Conservation (phyloP, 2,329 filamentous ascomycete genomes). For the Ceratocystis albifundus region DNA sequence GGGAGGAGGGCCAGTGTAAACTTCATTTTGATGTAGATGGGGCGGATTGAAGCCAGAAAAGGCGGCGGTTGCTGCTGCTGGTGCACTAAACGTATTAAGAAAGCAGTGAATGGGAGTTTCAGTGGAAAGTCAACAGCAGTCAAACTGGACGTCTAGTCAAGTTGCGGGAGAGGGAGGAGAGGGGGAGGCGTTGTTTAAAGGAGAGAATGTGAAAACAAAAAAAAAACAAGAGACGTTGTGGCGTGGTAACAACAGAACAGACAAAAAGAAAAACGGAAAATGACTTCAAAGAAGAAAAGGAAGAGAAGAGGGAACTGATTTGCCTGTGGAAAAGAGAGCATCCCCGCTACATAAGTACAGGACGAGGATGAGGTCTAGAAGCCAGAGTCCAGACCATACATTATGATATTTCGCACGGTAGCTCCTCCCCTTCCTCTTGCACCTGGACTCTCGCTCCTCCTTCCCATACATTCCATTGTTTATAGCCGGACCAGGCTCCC, state of each 20-base stretch:
- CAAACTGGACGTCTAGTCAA: background rate
- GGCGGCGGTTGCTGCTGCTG: background rate
- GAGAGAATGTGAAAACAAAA: background rate
- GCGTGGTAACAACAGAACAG: background rate
- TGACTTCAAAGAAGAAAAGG: constrained; percentile 1
- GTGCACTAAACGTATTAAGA: background rate
- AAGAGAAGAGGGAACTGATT: background rate
- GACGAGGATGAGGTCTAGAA: background rate
- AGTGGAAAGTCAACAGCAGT: background rate
- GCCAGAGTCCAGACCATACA: background rate
- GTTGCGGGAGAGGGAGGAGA: background rate
- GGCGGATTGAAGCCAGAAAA: background rate
- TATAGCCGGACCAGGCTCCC: background rate
- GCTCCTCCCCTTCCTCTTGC: background rate
- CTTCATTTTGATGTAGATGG: constrained; percentile 33
- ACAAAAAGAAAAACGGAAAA: background rate
- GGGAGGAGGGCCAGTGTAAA: constrained; percentile 29
- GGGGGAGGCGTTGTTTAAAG: background rate
- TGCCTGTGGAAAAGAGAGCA: background rate
- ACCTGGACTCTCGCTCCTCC: background rate
- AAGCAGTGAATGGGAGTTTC: background rate
- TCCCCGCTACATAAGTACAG: constrained; percentile 1
- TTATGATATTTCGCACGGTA: background rate
- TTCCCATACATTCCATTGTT: background rate
- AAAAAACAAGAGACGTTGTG: background rate